Evolutionary conservation across 352 stramenopile genomes (phyloP).

Genomic region (Pythium brachiatum): DNA sequence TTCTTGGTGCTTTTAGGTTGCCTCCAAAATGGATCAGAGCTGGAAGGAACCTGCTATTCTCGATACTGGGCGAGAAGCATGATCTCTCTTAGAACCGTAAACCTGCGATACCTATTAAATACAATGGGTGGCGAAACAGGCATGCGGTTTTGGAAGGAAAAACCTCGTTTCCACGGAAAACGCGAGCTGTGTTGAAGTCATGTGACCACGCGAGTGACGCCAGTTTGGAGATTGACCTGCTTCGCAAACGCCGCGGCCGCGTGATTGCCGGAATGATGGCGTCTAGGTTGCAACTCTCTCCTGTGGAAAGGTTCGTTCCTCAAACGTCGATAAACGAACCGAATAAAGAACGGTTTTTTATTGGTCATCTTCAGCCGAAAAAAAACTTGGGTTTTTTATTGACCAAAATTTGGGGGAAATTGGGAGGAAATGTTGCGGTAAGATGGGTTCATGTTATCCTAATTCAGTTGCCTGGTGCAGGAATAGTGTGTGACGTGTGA

Average conservation of each 20-base stretch:
- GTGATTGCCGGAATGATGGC: conserved; percentile 5
- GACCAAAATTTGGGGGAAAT: too few species aligned
- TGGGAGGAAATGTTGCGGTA: too few species aligned
- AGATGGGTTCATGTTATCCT: too few species aligned
- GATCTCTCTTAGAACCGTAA: conserved; percentile 5
- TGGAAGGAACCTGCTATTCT: conserved; percentile 3
- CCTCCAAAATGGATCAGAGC: not conserved
- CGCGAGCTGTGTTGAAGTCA: not conserved
- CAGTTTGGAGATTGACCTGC: too few species aligned
- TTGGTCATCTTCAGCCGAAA: too few species aligned
- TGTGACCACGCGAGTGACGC: not conserved
- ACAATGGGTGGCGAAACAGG: not conserved
- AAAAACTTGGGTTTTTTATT: too few species aligned
- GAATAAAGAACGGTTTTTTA: too few species aligned
- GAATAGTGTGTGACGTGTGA: too few species aligned
- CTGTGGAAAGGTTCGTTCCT: too few species aligned
- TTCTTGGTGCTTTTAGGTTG: not conserved
- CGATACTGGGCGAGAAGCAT: conserved; percentile 7
- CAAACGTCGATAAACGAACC: too few species aligned
- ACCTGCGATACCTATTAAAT: conserved; percentile 8
- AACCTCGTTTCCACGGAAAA: not conserved
- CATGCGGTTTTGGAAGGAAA: conserved; percentile 3
- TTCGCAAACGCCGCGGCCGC: not conserved
- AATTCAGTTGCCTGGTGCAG: too few species aligned
- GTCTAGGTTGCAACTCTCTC: conserved; percentile 1